Conservation (phyloP, 495 filamentous ascomycete genomes). For the Pseudevernia furfuracea region DNA sequence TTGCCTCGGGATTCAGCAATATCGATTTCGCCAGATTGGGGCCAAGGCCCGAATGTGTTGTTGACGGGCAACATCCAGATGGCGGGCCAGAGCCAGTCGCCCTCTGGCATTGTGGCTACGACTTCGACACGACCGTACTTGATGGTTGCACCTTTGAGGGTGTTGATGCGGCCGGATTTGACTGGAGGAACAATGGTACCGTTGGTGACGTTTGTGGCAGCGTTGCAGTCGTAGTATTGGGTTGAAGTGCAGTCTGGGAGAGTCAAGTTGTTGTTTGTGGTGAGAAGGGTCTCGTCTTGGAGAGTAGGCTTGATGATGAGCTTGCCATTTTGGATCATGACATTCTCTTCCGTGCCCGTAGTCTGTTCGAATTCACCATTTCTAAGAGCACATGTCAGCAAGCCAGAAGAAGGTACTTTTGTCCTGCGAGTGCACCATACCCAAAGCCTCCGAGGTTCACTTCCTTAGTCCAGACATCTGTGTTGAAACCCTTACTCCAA, state of each 20-base stretch:
- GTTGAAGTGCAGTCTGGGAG: constrained; percentile 50
- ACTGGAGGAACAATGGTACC: constrained; percentile 70
- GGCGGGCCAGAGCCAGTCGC: constrained; percentile 86
- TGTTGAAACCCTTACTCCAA: constrained; percentile 54
- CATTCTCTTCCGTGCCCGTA: constrained; percentile 60
- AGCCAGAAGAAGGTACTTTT: constrained; percentile 17
- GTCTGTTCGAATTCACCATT: constrained; percentile 79
- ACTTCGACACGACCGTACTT: constrained; percentile 80
- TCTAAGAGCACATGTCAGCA: constrained; percentile 33
- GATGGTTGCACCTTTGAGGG: constrained; percentile 58
- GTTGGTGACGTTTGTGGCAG: constrained; percentile 59
- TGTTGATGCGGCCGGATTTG: constrained; percentile 70
- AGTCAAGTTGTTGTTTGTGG: constrained; percentile 56
- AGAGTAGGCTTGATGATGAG: constrained; percentile 72
- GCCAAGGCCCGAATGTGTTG: constrained; percentile 68
- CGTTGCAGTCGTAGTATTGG: constrained; percentile 63
- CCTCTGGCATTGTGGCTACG: constrained; percentile 60
- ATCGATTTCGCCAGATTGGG: constrained; percentile 78
- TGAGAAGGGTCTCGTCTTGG: constrained; percentile 56
- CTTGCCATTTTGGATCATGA: constrained; percentile 58
- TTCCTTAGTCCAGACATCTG: constrained; percentile 65
- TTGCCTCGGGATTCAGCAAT: constrained; percentile 74
- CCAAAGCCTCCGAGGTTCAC: constrained; percentile 71
- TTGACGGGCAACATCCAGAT: constrained; percentile 82
- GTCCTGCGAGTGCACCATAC: constrained; percentile 39